phyloP scores from a whole-genome alignment of 257 asterid genomes.

The Nicotiana tabacum region DNA sequence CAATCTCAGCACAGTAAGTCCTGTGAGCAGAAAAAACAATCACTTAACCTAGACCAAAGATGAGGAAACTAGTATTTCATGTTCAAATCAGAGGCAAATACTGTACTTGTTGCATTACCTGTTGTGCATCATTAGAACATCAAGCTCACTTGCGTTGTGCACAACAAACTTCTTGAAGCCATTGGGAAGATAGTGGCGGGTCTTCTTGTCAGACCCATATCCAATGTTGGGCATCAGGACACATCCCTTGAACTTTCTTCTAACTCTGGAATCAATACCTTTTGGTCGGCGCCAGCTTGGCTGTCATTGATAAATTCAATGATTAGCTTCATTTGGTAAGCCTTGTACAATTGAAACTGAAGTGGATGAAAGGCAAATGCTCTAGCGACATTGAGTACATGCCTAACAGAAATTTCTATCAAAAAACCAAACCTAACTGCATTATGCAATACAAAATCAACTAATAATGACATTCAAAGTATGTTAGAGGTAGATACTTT shows the following conservation, averaged over 20 bases:
- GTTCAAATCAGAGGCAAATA: neutral
- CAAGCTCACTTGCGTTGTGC: constrained; percentile 58
- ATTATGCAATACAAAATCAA: neutral
- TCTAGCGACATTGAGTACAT: too few relatives aligned
- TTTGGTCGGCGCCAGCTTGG: constrained; percentile 73
- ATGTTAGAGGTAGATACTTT: neutral
- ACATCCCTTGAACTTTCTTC: constrained; percentile 79
- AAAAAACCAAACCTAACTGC: neutral
- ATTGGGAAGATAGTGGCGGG: constrained; percentile 67
- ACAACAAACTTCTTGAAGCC: constrained; percentile 73
- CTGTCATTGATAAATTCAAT: constrained; percentile 19
- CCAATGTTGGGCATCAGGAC: constrained; percentile 76
- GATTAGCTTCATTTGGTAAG: neutral
- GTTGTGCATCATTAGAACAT: constrained; percentile 79
- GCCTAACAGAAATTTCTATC: neutral
- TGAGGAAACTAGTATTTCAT: too few relatives aligned
- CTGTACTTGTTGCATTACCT: constrained; percentile 21
- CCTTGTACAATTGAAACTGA: neutral
- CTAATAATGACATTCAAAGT: neutral
- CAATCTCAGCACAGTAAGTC: constrained; percentile 68
- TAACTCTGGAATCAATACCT: constrained; percentile 77
- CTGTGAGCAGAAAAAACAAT: constrained; percentile 14
- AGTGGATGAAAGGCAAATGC: neutral
- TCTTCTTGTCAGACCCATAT: constrained; percentile 68
- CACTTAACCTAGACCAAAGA: neutral